These are phyloP conservation scores for Heliamphora exappendiculata DNA, from an alignment of 148 eudicot genomes.

Conservation along the genomic window DNA sequence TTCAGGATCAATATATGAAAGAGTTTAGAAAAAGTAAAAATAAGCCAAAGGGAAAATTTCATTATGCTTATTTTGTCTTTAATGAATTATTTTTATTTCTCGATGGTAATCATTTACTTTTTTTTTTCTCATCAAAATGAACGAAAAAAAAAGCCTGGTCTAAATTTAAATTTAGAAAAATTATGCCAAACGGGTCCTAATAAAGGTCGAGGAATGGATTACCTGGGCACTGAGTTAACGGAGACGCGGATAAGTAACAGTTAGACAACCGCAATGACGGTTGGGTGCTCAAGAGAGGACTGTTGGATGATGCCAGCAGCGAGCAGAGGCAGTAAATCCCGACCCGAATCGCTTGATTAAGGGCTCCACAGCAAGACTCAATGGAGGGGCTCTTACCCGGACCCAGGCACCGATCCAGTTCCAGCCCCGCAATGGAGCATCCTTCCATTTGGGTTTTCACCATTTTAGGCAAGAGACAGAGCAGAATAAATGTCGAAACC, in stretches of 20 bases:
- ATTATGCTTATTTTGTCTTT: no score
- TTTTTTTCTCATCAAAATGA: no score
- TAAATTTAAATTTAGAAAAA: no score
- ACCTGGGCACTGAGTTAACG: conserved; percentile 28
- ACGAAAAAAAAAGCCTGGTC: neutral
- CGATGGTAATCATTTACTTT: neutral
- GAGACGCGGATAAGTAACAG: conserved; percentile 23
- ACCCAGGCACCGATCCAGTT: conserved; percentile 15
- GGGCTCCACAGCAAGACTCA: conserved; percentile 20
- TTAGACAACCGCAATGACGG: conserved; percentile 14
- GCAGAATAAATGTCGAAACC: neutral
- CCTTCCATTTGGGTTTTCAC: conserved; percentile 15
- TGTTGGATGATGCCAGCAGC: neutral
- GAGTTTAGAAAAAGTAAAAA: no score
- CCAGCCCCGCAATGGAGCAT: conserved; percentile 18
- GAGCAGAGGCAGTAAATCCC: conserved; percentile 21
- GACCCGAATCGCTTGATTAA: conserved; percentile 19
- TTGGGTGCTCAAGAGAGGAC: conserved; percentile 1
- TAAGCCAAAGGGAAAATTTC: no score
- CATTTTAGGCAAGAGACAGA: neutral
- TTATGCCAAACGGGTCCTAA: no score
- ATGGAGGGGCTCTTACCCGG: neutral
- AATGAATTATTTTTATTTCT: neutral
- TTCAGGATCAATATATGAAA: no score
- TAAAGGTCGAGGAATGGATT: neutral